These are phyloP conservation scores for Leccinum huronense DNA, from an alignment of 1,284 basidiomycete genomes.

Conservation along the genomic window DNA sequence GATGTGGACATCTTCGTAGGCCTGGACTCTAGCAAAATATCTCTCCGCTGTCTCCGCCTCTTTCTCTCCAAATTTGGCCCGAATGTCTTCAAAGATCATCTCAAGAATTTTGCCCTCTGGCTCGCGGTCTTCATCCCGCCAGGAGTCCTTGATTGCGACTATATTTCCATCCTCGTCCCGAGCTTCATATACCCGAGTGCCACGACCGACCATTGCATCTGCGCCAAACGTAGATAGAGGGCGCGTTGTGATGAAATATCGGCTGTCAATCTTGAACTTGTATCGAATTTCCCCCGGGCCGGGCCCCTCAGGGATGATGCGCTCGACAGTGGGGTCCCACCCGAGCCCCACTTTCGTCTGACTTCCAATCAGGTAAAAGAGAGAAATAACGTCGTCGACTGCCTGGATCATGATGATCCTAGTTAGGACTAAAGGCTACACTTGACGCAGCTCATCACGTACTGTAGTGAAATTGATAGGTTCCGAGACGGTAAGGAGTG, in stretches of 20 bases:
- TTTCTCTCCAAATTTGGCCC: not conserved
- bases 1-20: conserved; percentile 9
- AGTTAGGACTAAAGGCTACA: not conserved
- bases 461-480: conserved; percentile 12
- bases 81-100: conserved; percentile 2
- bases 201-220: conserved; percentile 9
- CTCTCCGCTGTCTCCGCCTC: not conserved
- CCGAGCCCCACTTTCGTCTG: not conserved
- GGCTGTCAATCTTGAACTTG: conserved; percentile 2
- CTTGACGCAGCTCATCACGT: not conserved
- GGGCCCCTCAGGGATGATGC: not conserved
- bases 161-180: not conserved
- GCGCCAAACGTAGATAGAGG: conserved; percentile 7
- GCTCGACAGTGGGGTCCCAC: not conserved
- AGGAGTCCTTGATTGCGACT: conserved; percentile 14
- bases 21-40: conserved; percentile 4
- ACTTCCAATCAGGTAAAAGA: conserved; percentile 9
- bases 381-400: not conserved
- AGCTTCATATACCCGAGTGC: conserved; percentile 13
- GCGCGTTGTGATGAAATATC: conserved; percentile 4
- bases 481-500: conserved; percentile 8
- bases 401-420: not conserved
- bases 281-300: conserved; percentile 3
- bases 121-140: conserved; percentile 10
- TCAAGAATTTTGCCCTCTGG: conserved; percentile 2